These are phyloP conservation scores for Nemania serpens DNA, from an alignment of 2,329 filamentous ascomycete genomes.

Conservation along the genomic window DNA sequence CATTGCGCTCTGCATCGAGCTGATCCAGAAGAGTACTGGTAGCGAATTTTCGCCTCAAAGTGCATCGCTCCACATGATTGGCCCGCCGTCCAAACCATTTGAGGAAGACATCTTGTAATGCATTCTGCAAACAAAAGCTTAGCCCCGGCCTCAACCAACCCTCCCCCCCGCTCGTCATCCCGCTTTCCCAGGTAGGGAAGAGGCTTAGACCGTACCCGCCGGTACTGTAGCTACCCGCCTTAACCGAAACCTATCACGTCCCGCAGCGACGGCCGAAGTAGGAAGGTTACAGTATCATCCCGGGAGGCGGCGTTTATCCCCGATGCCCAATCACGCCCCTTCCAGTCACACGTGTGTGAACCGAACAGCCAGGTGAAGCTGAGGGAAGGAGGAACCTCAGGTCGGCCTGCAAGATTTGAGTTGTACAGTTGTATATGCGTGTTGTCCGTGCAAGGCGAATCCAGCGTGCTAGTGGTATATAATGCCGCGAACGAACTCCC, in stretches of 20 bases:
- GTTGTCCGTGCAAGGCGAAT: too few species aligned
- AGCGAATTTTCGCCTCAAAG: too few species aligned
- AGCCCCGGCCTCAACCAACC: background rate
- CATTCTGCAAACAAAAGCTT: background rate
- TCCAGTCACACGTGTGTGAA: constrained; percentile 16
- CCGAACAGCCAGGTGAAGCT: constrained; percentile 3
- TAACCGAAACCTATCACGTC: constrained; percentile 10
- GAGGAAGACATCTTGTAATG: background rate
- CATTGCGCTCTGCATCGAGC: too few species aligned
- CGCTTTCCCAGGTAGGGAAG: background rate
- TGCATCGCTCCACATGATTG: too few species aligned
- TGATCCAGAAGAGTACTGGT: too few species aligned
- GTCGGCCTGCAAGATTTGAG: background rate
- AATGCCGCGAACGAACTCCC: background rate
- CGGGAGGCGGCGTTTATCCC: background rate
- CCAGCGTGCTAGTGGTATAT: background rate
- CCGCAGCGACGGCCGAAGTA: constrained; percentile 15
- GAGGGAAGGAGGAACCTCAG: background rate
- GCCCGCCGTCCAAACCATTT: background rate
- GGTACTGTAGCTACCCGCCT: constrained; percentile 8
- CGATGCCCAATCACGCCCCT: constrained; percentile 18
- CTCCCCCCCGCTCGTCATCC: background rate
- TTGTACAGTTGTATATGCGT: background rate
- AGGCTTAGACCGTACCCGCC: background rate
- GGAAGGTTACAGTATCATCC: constrained; percentile 22